A percentile compares a stretch with the other conserved stretches of the same genome.
Conservation (phyloP, 2,329 filamentous ascomycete species). For the Diaporthe destruens region DNA sequence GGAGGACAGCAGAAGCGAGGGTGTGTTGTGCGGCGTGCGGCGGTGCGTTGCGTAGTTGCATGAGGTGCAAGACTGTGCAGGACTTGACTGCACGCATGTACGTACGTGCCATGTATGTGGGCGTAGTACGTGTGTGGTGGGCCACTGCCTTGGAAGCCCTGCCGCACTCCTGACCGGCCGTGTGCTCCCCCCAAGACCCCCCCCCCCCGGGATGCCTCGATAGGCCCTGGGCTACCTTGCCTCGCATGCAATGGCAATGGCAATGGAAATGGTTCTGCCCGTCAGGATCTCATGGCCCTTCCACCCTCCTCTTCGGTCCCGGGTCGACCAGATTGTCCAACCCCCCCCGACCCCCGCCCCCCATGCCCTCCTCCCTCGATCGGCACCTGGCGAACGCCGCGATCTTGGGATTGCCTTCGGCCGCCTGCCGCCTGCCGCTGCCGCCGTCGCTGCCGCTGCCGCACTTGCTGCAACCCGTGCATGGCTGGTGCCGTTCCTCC, state of each 20-base stretch:
- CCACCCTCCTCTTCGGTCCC: conserved; percentile 25
- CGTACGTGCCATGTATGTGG: background rate
- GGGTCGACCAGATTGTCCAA: background rate
- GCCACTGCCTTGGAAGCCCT: conserved; percentile 7
- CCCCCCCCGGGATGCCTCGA: background rate
- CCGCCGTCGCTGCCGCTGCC: background rate
- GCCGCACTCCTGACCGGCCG: conserved; percentile 30
- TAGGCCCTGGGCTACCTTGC: conserved; percentile 1
- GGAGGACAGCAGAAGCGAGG: conserved; percentile 20
- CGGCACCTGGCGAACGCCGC: conserved; percentile 36
- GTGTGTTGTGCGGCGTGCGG: conserved; percentile 30
- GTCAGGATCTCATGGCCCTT: background rate
- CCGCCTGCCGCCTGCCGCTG: conserved; percentile 15
- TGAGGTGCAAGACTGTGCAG: conserved; percentile 17
- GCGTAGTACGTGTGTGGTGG: background rate
- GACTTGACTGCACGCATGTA: conserved; percentile 21
- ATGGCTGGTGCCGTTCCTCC: background rate
- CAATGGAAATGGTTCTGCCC: conserved; percentile 14
- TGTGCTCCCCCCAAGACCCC: background rate
- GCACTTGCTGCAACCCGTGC: conserved; percentile 13
- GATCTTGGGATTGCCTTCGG: conserved; percentile 17
- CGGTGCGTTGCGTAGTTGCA: conserved; percentile 25
- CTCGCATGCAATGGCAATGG: conserved; percentile 32
- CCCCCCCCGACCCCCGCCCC: background rate
- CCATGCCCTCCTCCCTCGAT: conserved; percentile 26